A percentile compares a stretch with the other conserved stretches of the same genome.
Evolutionary conservation across 2,329 filamentous ascomycete genomes (phyloP).

Genomic region (Arthroderma sp.): DNA sequence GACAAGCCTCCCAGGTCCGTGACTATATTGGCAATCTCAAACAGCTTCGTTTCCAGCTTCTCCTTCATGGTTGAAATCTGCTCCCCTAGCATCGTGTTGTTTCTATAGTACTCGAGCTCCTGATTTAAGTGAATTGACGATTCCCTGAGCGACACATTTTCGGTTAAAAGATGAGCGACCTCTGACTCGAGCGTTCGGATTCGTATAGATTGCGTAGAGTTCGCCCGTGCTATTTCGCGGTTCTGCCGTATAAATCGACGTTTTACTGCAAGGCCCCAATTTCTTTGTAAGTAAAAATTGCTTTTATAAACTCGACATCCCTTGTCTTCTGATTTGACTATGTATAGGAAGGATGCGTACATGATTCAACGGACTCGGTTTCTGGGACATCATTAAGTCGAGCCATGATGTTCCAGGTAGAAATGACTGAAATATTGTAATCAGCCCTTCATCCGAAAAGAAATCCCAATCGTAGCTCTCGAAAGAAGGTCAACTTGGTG

Average conservation of each 20-base stretch:
- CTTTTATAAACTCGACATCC: neutral
- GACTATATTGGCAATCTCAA: conserved; percentile 42
- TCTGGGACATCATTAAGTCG: conserved; percentile 36
- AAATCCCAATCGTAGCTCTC: neutral
- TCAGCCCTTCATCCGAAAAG: neutral
- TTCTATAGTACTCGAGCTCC: conserved; percentile 37
- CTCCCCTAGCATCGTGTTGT: conserved; percentile 31
- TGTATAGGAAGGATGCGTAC: conserved; percentile 21
- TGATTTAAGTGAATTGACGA: conserved; percentile 45
- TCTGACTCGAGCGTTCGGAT: conserved; percentile 53
- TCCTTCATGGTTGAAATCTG: conserved; percentile 41
- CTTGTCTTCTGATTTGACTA: neutral
- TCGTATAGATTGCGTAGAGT: conserved; percentile 51
- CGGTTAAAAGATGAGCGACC: conserved; percentile 44
- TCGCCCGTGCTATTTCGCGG: conserved; percentile 51
- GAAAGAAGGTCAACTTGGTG: neutral
- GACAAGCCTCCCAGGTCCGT: conserved; percentile 39
- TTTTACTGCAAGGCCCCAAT: conserved; percentile 38
- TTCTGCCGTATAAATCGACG: conserved; percentile 53
- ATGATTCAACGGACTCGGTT: conserved; percentile 35
- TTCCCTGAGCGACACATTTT: conserved; percentile 48
- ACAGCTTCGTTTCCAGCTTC: conserved; percentile 43
- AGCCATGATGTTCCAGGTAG: conserved; percentile 26
- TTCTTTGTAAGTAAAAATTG: neutral
- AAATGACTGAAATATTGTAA: neutral